These are phyloP conservation scores for Phytopythium montanum DNA, from an alignment of 352 stramenopile species.

Conservation along the genomic window DNA sequence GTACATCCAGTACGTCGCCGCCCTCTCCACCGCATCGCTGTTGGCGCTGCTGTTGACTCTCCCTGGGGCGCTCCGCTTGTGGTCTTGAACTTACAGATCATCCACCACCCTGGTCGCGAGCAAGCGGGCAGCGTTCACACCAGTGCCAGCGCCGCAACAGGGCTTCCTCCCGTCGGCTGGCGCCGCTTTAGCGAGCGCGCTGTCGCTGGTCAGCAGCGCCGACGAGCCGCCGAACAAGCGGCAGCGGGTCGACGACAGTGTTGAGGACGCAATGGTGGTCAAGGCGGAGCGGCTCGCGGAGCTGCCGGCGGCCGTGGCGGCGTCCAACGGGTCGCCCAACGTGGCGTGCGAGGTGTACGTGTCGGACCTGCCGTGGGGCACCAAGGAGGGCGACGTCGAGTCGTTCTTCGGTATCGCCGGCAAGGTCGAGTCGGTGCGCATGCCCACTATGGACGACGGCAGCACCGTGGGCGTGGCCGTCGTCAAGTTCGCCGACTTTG, in stretches of 20 bases:
- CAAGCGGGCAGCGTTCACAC: conserved; percentile 23
- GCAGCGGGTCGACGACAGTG: conserved; percentile 22
- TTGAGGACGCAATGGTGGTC: conserved; percentile 23
- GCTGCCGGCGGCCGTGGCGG: conserved; percentile 13
- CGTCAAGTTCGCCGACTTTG: conserved; percentile 47
- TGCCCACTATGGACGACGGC: conserved; percentile 67
- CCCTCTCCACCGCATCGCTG: not conserved
- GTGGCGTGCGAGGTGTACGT: conserved; percentile 51
- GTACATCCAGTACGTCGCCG: conserved; percentile 49
- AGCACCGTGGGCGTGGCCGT: conserved; percentile 67
- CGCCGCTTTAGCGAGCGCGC: conserved; percentile 6
- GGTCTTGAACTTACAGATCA: conserved; percentile 15
- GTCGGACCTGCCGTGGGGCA: conserved; percentile 59
- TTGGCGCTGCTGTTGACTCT: not conserved
- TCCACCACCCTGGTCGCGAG: conserved; percentile 32
- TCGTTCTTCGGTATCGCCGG: conserved; percentile 64
- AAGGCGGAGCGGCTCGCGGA: conserved; percentile 45
- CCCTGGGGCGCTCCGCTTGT: not conserved
- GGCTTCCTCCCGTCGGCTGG: not conserved
- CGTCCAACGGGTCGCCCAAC: conserved; percentile 4
- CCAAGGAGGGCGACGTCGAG: conserved; percentile 42
- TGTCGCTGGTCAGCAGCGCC: conserved; percentile 1
- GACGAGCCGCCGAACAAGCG: conserved; percentile 29
- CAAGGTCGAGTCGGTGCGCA: conserved; percentile 46
- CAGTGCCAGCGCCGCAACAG: not conserved